These are phyloP conservation scores for Mortierella alpina DNA, from an alignment of 192 early-diverging fungal species.

Conservation along the genomic window DNA sequence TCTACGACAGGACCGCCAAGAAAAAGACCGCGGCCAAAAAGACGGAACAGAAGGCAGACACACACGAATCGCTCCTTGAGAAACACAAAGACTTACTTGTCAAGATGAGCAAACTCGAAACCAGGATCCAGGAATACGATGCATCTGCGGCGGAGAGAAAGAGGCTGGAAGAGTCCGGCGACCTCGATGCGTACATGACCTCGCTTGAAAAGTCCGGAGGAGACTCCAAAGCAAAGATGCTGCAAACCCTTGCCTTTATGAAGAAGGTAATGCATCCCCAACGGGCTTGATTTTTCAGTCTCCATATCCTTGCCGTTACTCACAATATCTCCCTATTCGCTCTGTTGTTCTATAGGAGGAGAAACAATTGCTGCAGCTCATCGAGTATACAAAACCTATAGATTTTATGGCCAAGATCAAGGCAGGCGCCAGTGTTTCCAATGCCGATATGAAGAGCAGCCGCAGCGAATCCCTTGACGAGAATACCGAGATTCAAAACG, in stretches of 20 bases:
- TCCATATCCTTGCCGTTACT: no score
- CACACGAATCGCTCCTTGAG: constrained; percentile 69
- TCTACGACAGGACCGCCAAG: constrained; percentile 73
- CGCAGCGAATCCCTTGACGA: background rate
- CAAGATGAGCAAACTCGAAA: constrained; percentile 44
- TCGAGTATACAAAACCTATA: constrained; percentile 61
- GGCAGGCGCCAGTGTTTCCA: background rate
- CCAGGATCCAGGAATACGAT: constrained; percentile 47
- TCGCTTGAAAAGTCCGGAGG: constrained; percentile 57
- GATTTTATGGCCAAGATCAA: constrained; percentile 52
- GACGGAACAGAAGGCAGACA: constrained; percentile 65
- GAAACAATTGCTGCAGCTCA: constrained; percentile 50
- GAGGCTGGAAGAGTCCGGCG: constrained; percentile 57
- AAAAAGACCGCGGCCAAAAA: constrained; percentile 46
- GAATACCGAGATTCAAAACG: background rate
- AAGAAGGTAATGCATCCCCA: constrained; percentile 47
- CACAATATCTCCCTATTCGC: background rate
- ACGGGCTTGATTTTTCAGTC: no score
- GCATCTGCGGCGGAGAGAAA: constrained; percentile 14
- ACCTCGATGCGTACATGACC: constrained; percentile 77
- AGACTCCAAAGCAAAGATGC: constrained; percentile 54
- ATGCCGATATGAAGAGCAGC: background rate
- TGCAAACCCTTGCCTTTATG: constrained; percentile 58
- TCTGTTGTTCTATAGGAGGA: constrained; percentile 48
- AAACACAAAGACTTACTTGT: constrained; percentile 54